These are phyloP conservation scores for Kockiozyma suomiensis DNA, from an alignment of 805 yeast species.

Conservation along the genomic window DNA sequence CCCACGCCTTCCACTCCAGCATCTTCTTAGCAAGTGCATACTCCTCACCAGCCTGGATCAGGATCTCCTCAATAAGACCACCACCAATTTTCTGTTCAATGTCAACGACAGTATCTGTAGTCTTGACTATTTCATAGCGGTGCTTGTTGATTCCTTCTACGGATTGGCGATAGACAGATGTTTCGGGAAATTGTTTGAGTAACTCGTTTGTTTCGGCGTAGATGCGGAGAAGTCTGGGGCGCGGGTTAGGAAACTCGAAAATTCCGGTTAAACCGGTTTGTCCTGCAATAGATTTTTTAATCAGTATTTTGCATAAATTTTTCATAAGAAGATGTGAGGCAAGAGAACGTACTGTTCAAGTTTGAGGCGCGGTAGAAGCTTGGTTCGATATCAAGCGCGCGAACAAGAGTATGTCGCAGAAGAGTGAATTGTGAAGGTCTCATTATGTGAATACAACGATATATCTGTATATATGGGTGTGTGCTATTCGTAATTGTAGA, in stretches of 20 bases:
- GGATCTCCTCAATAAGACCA: constrained; percentile 80
- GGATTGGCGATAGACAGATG: constrained; percentile 75
- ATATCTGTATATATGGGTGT: no score
- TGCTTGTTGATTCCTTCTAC: constrained; percentile 70
- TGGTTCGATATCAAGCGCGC: background rate
- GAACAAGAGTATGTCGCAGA: constrained; percentile 11
- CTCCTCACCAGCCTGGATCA: constrained; percentile 83
- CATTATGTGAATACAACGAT: no score
- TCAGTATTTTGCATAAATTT: no score
- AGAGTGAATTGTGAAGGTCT: constrained; percentile 8
- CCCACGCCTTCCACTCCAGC: constrained; percentile 76
- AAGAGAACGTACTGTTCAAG: background rate
- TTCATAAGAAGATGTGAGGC: background rate
- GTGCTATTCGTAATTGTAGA: no score
- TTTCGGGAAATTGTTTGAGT: constrained; percentile 65
- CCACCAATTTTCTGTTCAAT: constrained; percentile 77
- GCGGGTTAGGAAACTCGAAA: constrained; percentile 78
- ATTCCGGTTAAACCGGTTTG: constrained; percentile 79
- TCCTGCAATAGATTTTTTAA: background rate
- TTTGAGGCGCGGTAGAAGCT: constrained; percentile 5
- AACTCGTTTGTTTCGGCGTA: constrained; percentile 69
- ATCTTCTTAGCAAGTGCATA: constrained; percentile 65
- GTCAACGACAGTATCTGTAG: constrained; percentile 59
- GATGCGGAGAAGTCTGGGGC: constrained; percentile 71
- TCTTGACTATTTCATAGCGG: constrained; percentile 67